Conservation (phyloP, 1,139 yeast genomes). For the Blastobotrys apis region DNA sequence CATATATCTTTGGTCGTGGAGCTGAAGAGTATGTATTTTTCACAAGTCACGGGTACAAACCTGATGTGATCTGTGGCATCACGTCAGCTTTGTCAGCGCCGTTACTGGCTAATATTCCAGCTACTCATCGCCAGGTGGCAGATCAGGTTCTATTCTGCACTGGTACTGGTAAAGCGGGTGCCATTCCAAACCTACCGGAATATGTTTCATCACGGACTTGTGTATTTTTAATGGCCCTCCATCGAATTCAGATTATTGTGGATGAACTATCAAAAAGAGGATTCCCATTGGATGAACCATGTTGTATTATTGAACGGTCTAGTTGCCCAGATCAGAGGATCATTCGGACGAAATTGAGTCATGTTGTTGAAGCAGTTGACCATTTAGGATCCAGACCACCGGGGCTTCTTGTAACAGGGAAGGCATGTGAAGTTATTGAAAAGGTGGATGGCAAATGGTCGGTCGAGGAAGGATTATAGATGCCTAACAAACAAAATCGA, state of each 20-base stretch:
- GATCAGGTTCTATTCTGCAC: conserved; percentile 92
- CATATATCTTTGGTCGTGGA: conserved; percentile 94
- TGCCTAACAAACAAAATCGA: no score
- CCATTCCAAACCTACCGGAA: conserved; percentile 72
- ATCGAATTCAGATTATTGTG: conserved; percentile 67
- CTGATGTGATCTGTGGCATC: conserved; percentile 79
- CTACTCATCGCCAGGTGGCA: conserved; percentile 88
- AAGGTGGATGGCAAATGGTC: conserved; percentile 42
- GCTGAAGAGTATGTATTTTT: conserved; percentile 85
- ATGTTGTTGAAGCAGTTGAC: conserved; percentile 69
- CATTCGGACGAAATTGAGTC: conserved; percentile 63
- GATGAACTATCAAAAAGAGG: conserved; percentile 49
- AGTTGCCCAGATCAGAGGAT: conserved; percentile 91
- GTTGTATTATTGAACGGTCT: conserved; percentile 85
- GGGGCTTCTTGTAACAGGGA: conserved; percentile 79
- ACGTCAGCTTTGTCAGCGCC: conserved; percentile 92
- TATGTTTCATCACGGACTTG: conserved; percentile 72
- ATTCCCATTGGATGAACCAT: conserved; percentile 74
- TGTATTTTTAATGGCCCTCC: conserved; percentile 86
- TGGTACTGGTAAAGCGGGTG: conserved; percentile 90
- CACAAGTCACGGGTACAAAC: conserved; percentile 59
- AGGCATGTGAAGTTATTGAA: conserved; percentile 59
- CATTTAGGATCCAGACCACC: conserved; percentile 92
- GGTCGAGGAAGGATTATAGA: conserved; percentile 55
- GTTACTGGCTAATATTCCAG: conserved; percentile 77